A percentile compares a stretch with the other conserved stretches of the same genome.
These are phyloP conservation scores for Ceriops decandra DNA, from an alignment of 345 rosid species.

Conservation along the genomic window DNA sequence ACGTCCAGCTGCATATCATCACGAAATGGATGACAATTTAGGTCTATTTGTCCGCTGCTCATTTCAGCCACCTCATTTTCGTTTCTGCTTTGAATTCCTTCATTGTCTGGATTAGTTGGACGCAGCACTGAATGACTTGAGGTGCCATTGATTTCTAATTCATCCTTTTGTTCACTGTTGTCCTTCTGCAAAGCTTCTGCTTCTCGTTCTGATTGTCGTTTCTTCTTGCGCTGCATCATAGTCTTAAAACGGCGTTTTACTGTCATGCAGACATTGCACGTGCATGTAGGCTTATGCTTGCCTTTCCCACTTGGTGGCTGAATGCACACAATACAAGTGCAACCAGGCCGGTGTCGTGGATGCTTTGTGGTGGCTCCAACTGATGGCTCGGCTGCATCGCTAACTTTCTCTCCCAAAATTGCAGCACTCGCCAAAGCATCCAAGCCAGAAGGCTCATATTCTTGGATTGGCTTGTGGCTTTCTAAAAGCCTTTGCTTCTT, in stretches of 20 bases:
- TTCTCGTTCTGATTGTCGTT: slow-evolving; percentile 67
- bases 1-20: slow-evolving; percentile 37
- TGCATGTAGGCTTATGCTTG: slow-evolving; percentile 73
- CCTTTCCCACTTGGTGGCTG: slow-evolving; percentile 99
- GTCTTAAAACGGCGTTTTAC: slow-evolving; percentile 93
- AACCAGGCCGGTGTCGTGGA: slow-evolving; percentile 93
- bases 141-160: slow-evolving; percentile 27
- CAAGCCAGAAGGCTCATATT: slow-evolving; percentile 57
- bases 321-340: slow-evolving; percentile 94
- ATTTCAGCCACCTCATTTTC: slow-evolving; percentile 37
- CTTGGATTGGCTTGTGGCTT: slow-evolving; percentile 30
- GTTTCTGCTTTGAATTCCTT: slow-evolving; percentile 29
- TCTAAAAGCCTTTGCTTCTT: slow-evolving; percentile 53
- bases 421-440: slow-evolving; percentile 91
- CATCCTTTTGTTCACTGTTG: slow-evolving; percentile 22
- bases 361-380: slow-evolving; percentile 83
- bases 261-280: slow-evolving; percentile 84
- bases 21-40: slow-evolving; percentile 48
- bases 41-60: slow-evolving; percentile 46
- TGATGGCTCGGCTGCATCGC: slow-evolving; percentile 43
- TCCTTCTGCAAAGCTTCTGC: slow-evolving; percentile 39
- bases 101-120: slow-evolving; percentile 29
- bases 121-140: slow-evolving; percentile 10
- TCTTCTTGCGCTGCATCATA: slow-evolving; percentile 81
- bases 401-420: slow-evolving; percentile 56